phyloP scores from a whole-genome alignment of 768 basidiomycete genomes.

The Tricholoma flavovirens region DNA sequence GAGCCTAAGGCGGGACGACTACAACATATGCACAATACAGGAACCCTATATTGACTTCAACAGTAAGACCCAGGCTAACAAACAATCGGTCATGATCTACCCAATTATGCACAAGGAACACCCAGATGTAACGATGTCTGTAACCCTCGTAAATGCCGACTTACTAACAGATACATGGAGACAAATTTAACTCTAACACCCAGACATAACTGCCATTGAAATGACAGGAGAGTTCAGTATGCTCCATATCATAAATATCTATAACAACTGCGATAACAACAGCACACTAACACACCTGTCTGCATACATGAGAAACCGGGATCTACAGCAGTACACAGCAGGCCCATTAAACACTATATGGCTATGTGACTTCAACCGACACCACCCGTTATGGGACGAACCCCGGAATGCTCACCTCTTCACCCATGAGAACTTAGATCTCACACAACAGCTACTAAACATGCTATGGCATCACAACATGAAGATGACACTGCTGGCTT shows the following conservation, averaged over 20 bases:
- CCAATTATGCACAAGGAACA: constrained; percentile 17
- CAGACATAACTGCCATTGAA: too few relatives aligned
- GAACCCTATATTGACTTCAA: not conserved
- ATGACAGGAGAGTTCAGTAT: too few relatives aligned
- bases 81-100: not conserved
- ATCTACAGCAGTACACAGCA: too few relatives aligned
- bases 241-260: constrained; percentile 10
- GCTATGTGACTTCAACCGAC: not conserved
- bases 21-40: not conserved
- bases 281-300: constrained; percentile 3
- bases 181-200: too few relatives aligned
- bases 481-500: too few relatives aligned
- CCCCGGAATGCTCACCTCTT: too few relatives aligned
- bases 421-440: too few relatives aligned
- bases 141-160: constrained; percentile 14
- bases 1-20: not conserved
- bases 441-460: too few relatives aligned
- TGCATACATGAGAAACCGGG: too few relatives aligned
- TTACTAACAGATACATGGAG: too few relatives aligned
- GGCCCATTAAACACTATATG: not conserved
- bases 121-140: constrained; percentile 17
- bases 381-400: too few relatives aligned
- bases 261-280: constrained; percentile 24
- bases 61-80: not conserved
- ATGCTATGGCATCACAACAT: too few relatives aligned